These are phyloP conservation scores for Solanum acaule DNA, from an alignment of 257 asterid species.

Conservation along the genomic window DNA sequence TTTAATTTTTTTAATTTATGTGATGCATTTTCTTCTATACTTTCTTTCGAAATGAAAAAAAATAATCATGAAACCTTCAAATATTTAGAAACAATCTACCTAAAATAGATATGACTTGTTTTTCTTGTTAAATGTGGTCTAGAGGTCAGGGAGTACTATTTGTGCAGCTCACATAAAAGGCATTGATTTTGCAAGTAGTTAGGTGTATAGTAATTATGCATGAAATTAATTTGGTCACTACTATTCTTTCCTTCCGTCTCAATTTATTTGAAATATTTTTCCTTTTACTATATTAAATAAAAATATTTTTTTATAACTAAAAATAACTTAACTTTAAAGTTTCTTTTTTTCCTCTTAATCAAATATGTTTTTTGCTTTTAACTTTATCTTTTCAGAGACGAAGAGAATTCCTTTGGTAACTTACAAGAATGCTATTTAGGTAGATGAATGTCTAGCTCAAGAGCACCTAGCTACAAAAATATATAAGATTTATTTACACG, in stretches of 20 bases:
- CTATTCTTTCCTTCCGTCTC: fast-evolving
- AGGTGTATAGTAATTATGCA: background rate
- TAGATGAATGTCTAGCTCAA: background rate
- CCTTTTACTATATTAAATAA: background rate
- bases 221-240: background rate
- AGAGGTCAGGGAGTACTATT: background rate
- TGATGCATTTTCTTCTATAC: background rate
- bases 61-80: background rate
- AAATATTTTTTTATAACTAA: background rate
- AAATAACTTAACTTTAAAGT: background rate
- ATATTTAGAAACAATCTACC: background rate
- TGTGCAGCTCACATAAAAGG: background rate
- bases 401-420: background rate
- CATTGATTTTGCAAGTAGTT: background rate
- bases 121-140: background rate
- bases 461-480: background rate
- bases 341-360: background rate
- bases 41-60: background rate
- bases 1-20: background rate
- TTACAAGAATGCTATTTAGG: background rate
- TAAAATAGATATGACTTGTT: background rate
- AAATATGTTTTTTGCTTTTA: background rate
- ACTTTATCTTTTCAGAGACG: background rate
- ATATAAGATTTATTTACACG: background rate
- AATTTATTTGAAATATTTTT: background rate